Evolutionary conservation across 73 alveolate genomes (phyloP).

Genomic region (Blepharisma stoltei): DNA sequence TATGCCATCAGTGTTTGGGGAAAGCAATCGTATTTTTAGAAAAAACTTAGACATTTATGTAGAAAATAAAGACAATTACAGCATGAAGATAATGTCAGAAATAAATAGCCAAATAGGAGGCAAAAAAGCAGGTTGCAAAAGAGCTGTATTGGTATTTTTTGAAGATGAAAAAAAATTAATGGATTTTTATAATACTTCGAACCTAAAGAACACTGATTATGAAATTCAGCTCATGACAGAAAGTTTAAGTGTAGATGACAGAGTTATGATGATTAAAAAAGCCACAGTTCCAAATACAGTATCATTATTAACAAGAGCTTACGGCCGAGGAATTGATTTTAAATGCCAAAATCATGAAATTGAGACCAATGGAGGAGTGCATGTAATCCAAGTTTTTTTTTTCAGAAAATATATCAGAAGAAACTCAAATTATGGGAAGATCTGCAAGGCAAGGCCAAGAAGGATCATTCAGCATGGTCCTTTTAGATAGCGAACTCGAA

Average conservation of each 20-base stretch:
- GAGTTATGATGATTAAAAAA: conserved; percentile 13
- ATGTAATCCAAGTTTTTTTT: conserved; percentile 3
- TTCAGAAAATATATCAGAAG: too few species aligned
- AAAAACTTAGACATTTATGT: conserved; percentile 30
- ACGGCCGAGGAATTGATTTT: conserved; percentile 36
- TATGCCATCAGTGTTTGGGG: conserved; percentile 45
- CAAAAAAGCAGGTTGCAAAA: too few species aligned
- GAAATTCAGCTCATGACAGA: too few species aligned
- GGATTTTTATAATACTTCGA: neutral
- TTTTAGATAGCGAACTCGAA: too few species aligned
- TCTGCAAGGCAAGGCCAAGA: too few species aligned
- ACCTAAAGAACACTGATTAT: too few species aligned
- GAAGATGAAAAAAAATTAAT: conserved; percentile 22
- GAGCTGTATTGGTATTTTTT: neutral
- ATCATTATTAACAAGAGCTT: conserved; percentile 38
- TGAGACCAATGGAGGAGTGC: conserved; percentile 28
- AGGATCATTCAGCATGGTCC: too few species aligned
- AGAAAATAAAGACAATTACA: conserved; percentile 19
- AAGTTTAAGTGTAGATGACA: too few species aligned
- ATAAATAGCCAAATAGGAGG: too few species aligned
- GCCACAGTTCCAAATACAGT: conserved; percentile 33
- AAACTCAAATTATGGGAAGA: too few species aligned
- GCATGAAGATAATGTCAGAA: too few species aligned
- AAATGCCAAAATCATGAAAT: neutral
- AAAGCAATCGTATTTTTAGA: neutral